These are phyloP conservation scores for Acer yangbiense DNA, from an alignment of 345 rosid species.

Conservation along the genomic window DNA sequence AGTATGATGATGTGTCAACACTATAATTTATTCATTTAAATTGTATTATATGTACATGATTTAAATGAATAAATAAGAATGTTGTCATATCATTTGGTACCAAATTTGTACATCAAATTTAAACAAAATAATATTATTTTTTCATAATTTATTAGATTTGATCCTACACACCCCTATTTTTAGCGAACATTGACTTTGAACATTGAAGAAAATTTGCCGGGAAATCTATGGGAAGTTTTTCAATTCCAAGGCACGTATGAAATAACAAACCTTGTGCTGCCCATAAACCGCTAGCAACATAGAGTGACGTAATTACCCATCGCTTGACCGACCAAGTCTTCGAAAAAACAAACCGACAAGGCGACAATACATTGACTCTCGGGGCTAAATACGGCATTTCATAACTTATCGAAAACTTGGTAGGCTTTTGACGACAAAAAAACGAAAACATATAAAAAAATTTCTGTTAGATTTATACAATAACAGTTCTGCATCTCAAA, in stretches of 20 bases:
- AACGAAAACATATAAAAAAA: neutral
- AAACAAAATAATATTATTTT: too few species aligned
- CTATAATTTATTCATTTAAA: too few species aligned
- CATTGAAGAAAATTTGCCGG: neutral
- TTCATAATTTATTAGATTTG: too few species aligned
- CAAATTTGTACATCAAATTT: too few species aligned
- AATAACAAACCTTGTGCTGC: conserved; percentile 10
- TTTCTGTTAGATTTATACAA: too few species aligned
- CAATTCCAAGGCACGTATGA: neutral
- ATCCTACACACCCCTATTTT: too few species aligned
- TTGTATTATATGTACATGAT: too few species aligned
- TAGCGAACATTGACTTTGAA: too few species aligned
- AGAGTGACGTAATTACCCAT: neutral
- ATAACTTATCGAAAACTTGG: neutral
- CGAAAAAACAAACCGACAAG: neutral
- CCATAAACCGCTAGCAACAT: neutral
- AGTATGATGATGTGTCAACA: too few species aligned
- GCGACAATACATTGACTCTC: neutral
- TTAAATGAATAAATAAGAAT: too few species aligned
- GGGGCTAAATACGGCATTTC: conserved; percentile 6
- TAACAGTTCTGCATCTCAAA: neutral
- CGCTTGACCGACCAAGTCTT: neutral
- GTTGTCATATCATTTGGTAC: too few species aligned
- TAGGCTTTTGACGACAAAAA: neutral
- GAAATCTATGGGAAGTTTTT: neutral